Base-by-base conservation (phyloP, 345 rosid genomes). In the Alliaria petiolata region DNA sequence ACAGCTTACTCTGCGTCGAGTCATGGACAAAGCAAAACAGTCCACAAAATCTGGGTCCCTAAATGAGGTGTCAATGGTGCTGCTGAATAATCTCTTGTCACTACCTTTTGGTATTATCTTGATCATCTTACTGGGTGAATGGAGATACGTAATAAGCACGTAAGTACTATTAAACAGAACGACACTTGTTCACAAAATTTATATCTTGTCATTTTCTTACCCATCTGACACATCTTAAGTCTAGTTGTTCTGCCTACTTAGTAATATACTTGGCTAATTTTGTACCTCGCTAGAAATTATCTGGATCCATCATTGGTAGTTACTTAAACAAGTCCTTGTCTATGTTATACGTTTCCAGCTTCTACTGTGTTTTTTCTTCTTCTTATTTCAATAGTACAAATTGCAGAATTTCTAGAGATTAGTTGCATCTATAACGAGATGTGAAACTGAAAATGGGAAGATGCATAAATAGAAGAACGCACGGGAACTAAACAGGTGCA, bases 11-110 rank as follows among this genome's bases (percentile, higher is more conserved):
- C 74, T 93, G 34, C 85, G 93, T 45, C 78, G 61, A 33, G 86
- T 87, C 54, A 93, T 93, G 97, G 96, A 93, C 83, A 89, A 81
- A 80, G 97, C 97, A 62, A 91, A 93, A 82, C 90, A 85, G 69
- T 38, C 80, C 10, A 89, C 97, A 19, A 83, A 78, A 72, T 85
- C 87, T 6, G 96, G 96, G 67, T 74, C 87, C 20, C 89, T 93
- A 10, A 91, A 87, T 68, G 97, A 89, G 68, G 77, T 89, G 33
- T 86, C 98, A 56, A 91, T 93, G 98, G 98, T 93, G 85, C 74
- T 93, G 67, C 88, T 93, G 59, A 93, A 93, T 71, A 93, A 93
- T 80, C 70, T 91, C 57, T 50, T 91, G 64, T 93, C 97, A 57
- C 71, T 93, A 17, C 98, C 97, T 62, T 86, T 86, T 16, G 98